Evolutionary conservation across 192 early-diverging fungal species (phyloP), one percentile per base, ranked within the genome.

Genomic region (Coemansia sp.): DNA sequence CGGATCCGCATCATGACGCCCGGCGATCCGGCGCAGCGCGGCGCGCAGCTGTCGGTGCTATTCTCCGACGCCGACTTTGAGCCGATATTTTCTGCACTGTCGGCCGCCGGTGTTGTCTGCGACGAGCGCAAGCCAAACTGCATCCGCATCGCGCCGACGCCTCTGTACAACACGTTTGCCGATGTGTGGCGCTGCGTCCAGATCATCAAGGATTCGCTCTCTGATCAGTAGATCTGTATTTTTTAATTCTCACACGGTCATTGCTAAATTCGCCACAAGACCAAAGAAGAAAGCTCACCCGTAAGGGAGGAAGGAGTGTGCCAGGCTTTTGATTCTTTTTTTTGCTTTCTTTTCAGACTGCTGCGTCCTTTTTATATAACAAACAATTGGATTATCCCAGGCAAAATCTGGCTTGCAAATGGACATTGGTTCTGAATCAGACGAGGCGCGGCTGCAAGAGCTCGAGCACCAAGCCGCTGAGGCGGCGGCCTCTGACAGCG

Each of bases 71-170:
- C 45, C 0, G 64, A 71, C 20, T 85, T 90, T 19, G 67, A 77
- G 35, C 64, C 64, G 2, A 85, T 94, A 6, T 89, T 90, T 81
- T 69, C 82, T 0, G 83, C 66, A 0, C 77, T 98, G 62, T 55
- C 67, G 22, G 62, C 55, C 7, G 63, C 82, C 3, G 95, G 90
- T 6, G 84, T 95, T 8, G 82, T 97, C 36, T 86, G 87, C 20
- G 97, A 98, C 63, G 91, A 95, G 62, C 82, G 97, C 29, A 90
- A 90, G 64, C 95, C 94, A 1, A 86, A 93, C 83, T 91, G 91
- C 30, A 93, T 98, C 61, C 83, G 97, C 39, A 75, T 98, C 28
- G 88, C 92, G 5, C 97, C 97, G 10, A 84, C 84, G 16, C 95
- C 97, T 16, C 79, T 98, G 27, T 98, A 97, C 73, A 93, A 94